These are phyloP conservation scores for Neurospora sp. DNA, from an alignment of 495 filamentous ascomycete genomes.

Conservation along the genomic window DNA sequence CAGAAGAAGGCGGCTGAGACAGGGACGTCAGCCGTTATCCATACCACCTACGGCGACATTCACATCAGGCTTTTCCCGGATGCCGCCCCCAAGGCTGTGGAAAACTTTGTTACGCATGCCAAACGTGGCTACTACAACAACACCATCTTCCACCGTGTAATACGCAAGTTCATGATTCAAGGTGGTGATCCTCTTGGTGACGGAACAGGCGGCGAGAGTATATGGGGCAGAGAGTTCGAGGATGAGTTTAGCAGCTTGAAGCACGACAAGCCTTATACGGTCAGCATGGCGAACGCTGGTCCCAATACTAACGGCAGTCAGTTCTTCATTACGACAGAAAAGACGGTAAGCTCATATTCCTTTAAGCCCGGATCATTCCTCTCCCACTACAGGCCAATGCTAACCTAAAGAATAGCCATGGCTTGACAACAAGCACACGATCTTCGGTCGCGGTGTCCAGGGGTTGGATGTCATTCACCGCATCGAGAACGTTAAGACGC, in stretches of 20 bases:
- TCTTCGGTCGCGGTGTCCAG: conserved; percentile 84
- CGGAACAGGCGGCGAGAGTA: conserved; percentile 90
- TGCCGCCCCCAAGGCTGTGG: conserved; percentile 89
- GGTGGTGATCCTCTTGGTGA: conserved; percentile 90
- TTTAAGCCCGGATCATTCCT: background rate
- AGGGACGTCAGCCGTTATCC: conserved; percentile 72
- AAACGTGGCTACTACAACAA: conserved; percentile 90
- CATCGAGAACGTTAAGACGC: conserved; percentile 87
- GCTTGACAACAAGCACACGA: conserved; percentile 92
- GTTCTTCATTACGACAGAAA: conserved; percentile 98
- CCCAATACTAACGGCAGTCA: conserved; percentile 72
- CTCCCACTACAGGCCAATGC: background rate
- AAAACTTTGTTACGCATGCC: conserved; percentile 93
- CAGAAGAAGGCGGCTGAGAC: conserved; percentile 55
- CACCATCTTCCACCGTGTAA: conserved; percentile 94
- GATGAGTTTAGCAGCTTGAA: conserved; percentile 88
- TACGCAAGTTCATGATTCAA: conserved; percentile 97
- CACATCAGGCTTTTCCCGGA: conserved; percentile 88
- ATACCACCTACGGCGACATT: conserved; percentile 92
- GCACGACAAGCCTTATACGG: conserved; percentile 92
- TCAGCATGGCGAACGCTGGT: conserved; percentile 96
- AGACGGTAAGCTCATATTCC: conserved; percentile 45
- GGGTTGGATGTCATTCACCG: conserved; percentile 92
- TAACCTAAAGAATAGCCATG: conserved; percentile 48
- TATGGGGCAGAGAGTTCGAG: conserved; percentile 93